A percentile compares a stretch with the other conserved stretches of the same genome.
Evolutionary conservation across 2,329 filamentous ascomycete genomes (phyloP).

Genomic region (Xylariaceae sp.): DNA sequence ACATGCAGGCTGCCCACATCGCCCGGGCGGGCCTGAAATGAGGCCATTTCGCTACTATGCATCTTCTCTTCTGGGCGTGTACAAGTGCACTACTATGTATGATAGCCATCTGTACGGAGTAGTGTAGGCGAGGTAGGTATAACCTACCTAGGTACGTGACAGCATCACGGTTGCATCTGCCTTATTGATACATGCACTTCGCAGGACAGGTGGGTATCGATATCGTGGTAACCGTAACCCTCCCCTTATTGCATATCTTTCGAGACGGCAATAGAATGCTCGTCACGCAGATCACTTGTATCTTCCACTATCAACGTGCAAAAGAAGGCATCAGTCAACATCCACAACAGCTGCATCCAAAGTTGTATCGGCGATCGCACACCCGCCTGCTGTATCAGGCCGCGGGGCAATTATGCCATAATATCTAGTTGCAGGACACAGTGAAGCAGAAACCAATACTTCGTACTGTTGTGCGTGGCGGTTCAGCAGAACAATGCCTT

Average conservation of each 20-base stretch:
- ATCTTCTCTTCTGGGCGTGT: background rate
- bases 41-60: slow-evolving; percentile 15
- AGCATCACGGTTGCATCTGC: slow-evolving; percentile 6
- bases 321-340: background rate
- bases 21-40: slow-evolving; percentile 17
- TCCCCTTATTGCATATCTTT: background rate
- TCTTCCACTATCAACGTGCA: too few relatives aligned
- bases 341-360: background rate
- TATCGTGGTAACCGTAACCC: too few relatives aligned
- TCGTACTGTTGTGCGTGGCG: background rate
- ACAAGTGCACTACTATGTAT: background rate
- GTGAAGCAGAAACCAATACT: background rate
- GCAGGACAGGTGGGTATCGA: background rate
- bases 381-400: background rate
- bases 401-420: background rate
- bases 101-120: background rate
- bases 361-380: too few relatives aligned
- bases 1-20: background rate
- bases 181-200: background rate
- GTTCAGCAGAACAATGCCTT: background rate
- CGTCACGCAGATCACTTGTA: too few relatives aligned
- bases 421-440: background rate
- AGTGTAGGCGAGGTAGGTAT: too few relatives aligned
- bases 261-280: too few relatives aligned
- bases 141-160: too few relatives aligned